Base-by-base conservation (phyloP, 306 rosid genomes). In the Crataegus laevigata region DNA sequence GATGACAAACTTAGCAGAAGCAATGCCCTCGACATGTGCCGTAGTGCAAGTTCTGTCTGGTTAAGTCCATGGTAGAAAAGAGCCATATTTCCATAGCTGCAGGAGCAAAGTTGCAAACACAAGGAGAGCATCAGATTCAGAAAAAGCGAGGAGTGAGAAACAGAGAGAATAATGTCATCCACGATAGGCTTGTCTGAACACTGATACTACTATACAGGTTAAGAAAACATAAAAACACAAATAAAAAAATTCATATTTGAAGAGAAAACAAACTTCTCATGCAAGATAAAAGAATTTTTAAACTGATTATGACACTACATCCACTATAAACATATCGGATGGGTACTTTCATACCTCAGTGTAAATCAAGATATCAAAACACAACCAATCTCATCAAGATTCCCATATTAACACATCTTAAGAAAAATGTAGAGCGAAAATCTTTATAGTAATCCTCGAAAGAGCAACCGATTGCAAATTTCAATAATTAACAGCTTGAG, bases 71-170 rank as follows among this genome's bases (percentile, higher is more conserved):
- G 97, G 82, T 90, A 92, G 90, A 92, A 92, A 77, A 96, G 88
- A 79, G 99, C 99, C 99, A 96, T 96, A 77, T 90, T 96, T 72
- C 99, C 98, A 62, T 96, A 96, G 81, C 99, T 96, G 97, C 88
- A 85, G 69, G 76, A 69, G 55, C 32, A 64, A 69, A 5, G 80
- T 67, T 63, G 45, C 18, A 66, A 43, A 77, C 68, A 73, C 85
- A 29, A 51, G 36, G 74, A 70, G n/a, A 69, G 21, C 32, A 63
- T 81, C 60, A 72, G 72, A 74, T 61, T 69, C n/a, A 40, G 22
- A 58, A 40, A 14, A 52, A 18, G 12, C 51, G 54, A 8, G 28
- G 25, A 17, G 21, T 29, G 55, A 78, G 21, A 50, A 50, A n/a
- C 9, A 42, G 32, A 72, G 76, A 32, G 47, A 19, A 24, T 7